Evolutionary conservation across 2,329 filamentous ascomycete species (phyloP).

Genomic region (Calonectria fujianensis): DNA sequence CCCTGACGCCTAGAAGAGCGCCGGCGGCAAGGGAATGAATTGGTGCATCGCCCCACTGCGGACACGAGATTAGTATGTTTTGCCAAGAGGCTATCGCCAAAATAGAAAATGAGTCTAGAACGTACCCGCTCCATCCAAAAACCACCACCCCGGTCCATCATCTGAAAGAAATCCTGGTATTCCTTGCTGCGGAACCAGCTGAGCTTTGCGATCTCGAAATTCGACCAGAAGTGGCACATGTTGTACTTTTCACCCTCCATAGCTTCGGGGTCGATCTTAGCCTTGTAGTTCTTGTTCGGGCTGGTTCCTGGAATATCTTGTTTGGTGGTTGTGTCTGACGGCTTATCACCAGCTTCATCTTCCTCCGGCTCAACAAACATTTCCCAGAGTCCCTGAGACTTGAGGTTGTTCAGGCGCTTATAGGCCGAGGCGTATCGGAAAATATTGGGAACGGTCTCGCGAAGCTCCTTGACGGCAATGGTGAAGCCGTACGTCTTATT

Average conservation of each 20-base stretch:
- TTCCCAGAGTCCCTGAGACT: conserved; percentile 95
- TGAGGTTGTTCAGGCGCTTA: conserved; percentile 92
- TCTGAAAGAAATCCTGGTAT: conserved; percentile 98
- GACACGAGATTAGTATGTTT: conserved; percentile 50
- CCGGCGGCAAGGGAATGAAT: conserved; percentile 98
- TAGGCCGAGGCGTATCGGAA: conserved; percentile 99
- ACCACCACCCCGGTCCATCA: conserved; percentile 98
- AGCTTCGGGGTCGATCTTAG: conserved; percentile 89
- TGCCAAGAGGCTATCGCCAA: conserved; percentile 1
- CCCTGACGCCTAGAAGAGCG: conserved; percentile 84
- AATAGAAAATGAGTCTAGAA: conserved; percentile 40
- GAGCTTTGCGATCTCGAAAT: conserved; percentile 97
- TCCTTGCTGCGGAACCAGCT: conserved; percentile 98
- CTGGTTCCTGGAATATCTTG: conserved; percentile 78
- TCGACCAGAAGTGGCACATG: conserved; percentile 99
- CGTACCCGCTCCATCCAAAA: conserved; percentile 99
- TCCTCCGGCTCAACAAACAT: conserved; percentile 93
- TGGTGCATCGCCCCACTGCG: conserved; percentile 96
- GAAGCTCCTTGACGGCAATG: conserved; percentile 97
- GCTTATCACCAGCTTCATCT: conserved; percentile 71
- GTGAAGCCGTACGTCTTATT: conserved; percentile 99
- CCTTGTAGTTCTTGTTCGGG: conserved; percentile 80
- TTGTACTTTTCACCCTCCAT: conserved; percentile 99
- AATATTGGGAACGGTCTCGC: conserved; percentile 98
- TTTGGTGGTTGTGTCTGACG: conserved; percentile 84